Conservation (phyloP, 306 rosid genomes). For the Vachellia pachyceras region DNA sequence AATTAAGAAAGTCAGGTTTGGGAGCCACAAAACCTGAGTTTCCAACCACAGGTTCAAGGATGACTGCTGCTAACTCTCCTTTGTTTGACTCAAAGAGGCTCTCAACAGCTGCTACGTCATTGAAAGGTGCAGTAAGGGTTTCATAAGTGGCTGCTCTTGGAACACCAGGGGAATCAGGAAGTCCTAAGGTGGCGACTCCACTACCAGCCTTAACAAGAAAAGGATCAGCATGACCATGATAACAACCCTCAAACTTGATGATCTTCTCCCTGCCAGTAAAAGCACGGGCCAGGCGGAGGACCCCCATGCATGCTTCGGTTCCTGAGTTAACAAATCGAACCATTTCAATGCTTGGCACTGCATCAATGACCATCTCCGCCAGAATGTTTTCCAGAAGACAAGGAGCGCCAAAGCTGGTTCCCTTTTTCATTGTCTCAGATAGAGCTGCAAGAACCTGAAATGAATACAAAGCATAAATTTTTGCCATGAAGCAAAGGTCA, state of each 20-base stretch:
- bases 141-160: constrained; percentile 87
- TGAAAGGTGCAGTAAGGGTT: constrained; percentile 82
- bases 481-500: neutral
- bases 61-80: constrained; percentile 76
- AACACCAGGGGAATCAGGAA: constrained; percentile 98
- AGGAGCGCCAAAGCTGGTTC: constrained; percentile 99
- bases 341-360: constrained; percentile 95
- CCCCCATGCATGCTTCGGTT: constrained; percentile 97
- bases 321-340: constrained; percentile 97
- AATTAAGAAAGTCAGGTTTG: constrained; percentile 64
- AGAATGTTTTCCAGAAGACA: constrained; percentile 81
- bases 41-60: constrained; percentile 96
- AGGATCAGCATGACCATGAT: constrained; percentile 98
- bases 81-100: constrained; percentile 64
- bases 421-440: constrained; percentile 89
- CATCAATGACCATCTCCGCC: constrained; percentile 84
- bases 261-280: constrained; percentile 73
- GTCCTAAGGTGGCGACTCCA: constrained; percentile 95
- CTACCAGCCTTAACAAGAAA: constrained; percentile 97
- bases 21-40: constrained; percentile 89
- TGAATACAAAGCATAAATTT: constrained; percentile 17
- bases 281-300: constrained; percentile 89
- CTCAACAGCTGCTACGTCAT: constrained; percentile 77
- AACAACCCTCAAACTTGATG: constrained; percentile 95
- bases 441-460: constrained; percentile 93